A percentile compares a stretch with the other conserved stretches of the same genome.
Conservation (phyloP, 179 eudicot species). For the Vitellaria paradoxa region DNA sequence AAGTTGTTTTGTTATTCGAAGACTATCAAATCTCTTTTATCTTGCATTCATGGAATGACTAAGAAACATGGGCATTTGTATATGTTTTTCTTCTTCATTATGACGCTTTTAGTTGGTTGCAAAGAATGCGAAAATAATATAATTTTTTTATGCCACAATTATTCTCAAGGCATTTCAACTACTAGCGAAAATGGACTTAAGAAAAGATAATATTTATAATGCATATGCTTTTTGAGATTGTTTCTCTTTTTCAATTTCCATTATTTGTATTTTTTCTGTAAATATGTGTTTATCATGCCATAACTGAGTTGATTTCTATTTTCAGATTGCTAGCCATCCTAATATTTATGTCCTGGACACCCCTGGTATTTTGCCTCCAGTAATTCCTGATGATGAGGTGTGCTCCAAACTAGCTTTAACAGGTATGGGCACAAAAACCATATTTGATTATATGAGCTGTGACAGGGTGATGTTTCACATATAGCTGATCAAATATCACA, state of each 20-base stretch:
- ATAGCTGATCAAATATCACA: too few relatives aligned
- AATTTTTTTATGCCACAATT: too few relatives aligned
- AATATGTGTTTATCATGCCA: slow-evolving; percentile 9
- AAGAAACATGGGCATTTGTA: background rate
- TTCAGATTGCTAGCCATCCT: slow-evolving; percentile 95
- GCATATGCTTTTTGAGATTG: background rate
- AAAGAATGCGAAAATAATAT: background rate
- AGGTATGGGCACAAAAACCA: slow-evolving; percentile 32
- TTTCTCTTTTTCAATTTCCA: background rate
- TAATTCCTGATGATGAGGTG: slow-evolving; percentile 41
- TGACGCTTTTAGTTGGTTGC: background rate
- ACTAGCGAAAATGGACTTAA: background rate
- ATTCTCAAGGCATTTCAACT: background rate
- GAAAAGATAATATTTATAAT: background rate
- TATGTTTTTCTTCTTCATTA: background rate
- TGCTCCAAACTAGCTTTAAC: slow-evolving; percentile 77
- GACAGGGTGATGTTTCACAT: background rate
- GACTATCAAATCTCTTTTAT: background rate
- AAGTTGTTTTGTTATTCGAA: background rate
- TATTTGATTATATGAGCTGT: background rate
- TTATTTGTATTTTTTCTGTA: slow-evolving; percentile 1
- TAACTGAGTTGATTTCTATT: background rate
- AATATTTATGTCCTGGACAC: slow-evolving; percentile 82
- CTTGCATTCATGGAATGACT: background rate
- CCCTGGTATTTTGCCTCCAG: slow-evolving; percentile 78